Percentiles rank a stretch among this genome's conserved stretches.
phyloP scores from a whole-genome alignment of 225 moss, liverwort and hornwort species.

The Pleurozium schreberi region DNA sequence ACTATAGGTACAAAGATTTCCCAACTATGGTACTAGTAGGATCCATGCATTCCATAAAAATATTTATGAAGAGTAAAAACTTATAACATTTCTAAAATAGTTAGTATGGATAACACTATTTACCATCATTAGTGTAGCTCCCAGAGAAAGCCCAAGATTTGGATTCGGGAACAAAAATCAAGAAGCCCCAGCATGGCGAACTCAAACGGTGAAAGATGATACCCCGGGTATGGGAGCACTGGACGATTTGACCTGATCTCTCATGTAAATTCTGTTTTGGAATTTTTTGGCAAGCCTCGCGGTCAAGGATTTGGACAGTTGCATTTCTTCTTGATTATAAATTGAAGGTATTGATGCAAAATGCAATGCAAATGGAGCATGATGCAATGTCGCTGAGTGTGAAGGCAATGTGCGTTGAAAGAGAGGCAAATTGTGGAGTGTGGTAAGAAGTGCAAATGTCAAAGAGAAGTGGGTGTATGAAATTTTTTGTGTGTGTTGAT shows the following conservation, averaged over 20 bases:
- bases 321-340: background rate
- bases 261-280: too few species aligned
- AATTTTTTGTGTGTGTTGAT: background rate
- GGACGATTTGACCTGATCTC: background rate
- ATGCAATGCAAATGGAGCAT: background rate
- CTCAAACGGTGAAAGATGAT: background rate
- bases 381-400: background rate
- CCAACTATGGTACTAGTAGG: too few species aligned
- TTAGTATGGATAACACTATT: too few species aligned
- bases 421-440: background rate
- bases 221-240: background rate
- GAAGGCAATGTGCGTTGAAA: background rate
- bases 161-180: background rate
- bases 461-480: background rate
- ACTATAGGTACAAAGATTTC: too few species aligned
- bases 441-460: background rate
- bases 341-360: background rate
- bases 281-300: background rate
- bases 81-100: too few species aligned
- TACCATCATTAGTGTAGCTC: too few species aligned
- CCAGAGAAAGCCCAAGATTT: background rate
- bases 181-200: background rate
- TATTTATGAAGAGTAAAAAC: too few species aligned
- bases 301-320: background rate
- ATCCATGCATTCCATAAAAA: too few species aligned